Conservation (phyloP, 805 yeast genomes). For the Suhomyces sp. region DNA sequence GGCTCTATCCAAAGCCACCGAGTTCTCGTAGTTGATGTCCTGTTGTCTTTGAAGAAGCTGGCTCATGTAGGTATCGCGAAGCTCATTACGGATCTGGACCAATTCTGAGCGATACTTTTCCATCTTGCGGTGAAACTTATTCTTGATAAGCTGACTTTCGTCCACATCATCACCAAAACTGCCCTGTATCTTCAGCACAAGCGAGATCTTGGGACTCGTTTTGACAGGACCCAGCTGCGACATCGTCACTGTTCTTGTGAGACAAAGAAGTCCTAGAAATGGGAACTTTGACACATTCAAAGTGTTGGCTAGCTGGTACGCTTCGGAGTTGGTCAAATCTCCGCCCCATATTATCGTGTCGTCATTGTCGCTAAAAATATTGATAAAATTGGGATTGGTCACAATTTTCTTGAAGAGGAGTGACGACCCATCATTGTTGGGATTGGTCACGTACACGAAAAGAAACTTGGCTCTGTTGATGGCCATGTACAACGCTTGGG, state of each 20-base stretch:
- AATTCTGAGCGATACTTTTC: conserved; percentile 62
- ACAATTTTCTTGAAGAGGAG: conserved; percentile 54
- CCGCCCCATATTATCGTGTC: conserved; percentile 84
- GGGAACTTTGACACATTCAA: conserved; percentile 74
- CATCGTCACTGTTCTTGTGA: conserved; percentile 54
- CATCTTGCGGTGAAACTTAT: conserved; percentile 43
- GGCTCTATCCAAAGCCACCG: conserved; percentile 64
- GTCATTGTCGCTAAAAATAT: conserved; percentile 35
- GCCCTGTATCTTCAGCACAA: conserved; percentile 66
- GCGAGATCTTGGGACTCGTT: conserved; percentile 54
- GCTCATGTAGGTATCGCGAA: conserved; percentile 56
- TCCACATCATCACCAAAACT: conserved; percentile 42
- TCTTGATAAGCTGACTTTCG: conserved; percentile 28
- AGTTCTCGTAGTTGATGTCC: conserved; percentile 70
- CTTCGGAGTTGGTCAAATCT: conserved; percentile 74
- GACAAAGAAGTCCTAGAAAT: conserved; percentile 71
- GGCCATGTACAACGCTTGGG: conserved; percentile 71
- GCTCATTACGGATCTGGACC: conserved; percentile 56
- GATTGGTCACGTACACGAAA: conserved; percentile 69
- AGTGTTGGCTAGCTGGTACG: conserved; percentile 75
- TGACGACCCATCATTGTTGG: conserved; percentile 61
- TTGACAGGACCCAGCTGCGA: conserved; percentile 55
- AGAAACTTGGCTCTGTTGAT: conserved; percentile 70
- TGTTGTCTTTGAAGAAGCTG: conserved; percentile 65
- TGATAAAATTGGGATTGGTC: conserved; percentile 47